phyloP scores from a whole-genome alignment of 1,284 basidiomycete genomes.

The Lentinula novae-zelandiae region DNA sequence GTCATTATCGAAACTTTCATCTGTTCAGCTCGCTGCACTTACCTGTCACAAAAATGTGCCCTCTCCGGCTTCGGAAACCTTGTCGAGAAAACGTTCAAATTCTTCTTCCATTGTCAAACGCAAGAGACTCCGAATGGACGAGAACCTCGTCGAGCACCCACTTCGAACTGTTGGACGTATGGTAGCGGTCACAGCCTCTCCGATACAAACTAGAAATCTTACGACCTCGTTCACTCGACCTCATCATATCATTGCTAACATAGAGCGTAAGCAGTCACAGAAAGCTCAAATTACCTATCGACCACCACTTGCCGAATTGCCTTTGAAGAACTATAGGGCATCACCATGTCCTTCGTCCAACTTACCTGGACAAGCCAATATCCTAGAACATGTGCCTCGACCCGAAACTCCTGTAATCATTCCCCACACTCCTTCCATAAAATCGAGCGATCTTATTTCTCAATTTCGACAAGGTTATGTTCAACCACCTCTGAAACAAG shows the following conservation, averaged over 20 bases:
- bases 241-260: not conserved
- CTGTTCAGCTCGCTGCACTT: not conserved
- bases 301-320: conserved; percentile 18
- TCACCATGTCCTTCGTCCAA: not conserved
- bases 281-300: conserved; percentile 12
- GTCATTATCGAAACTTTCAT: conserved; percentile 23
- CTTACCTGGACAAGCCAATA: not conserved
- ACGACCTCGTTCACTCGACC: not conserved
- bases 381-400: not conserved
- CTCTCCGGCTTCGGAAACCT: not conserved
- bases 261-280: not conserved
- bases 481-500: not conserved
- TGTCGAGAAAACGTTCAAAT: not conserved
- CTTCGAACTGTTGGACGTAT: not conserved
- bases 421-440: not conserved
- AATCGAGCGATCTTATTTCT: not conserved
- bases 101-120: not conserved
- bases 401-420: not conserved
- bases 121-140: conserved; percentile 13
- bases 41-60: not conserved
- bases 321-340: not conserved
- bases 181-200: not conserved
- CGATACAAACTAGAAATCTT: not conserved
- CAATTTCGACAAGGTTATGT: not conserved
- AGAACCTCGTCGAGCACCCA: not conserved